Base-by-base conservation (phyloP, 768 basidiomycete genomes). In the Rhizopogon vinicolor region DNA sequence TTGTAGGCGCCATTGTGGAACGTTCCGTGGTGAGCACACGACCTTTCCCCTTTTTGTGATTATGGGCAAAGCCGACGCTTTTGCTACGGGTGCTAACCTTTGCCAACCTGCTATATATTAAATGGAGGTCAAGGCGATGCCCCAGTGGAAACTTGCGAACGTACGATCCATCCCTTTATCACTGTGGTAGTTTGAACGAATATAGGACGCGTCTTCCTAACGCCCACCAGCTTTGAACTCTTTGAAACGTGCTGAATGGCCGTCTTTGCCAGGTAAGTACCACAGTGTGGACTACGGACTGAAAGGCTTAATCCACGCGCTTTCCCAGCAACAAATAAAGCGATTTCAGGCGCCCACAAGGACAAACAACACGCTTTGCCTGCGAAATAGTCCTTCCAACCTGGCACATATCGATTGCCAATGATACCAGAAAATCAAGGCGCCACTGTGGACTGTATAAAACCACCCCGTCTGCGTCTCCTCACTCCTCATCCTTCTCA, bases 321-420 rank as follows among this genome's bases (percentile, higher is more conserved):
- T 62, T 69, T 66, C 59, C 57, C 62, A 65, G 62, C 61, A 53
- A 66, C 66, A 62, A 73, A 72, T 59, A 66, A 69, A 65, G 56
- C 35, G 57, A 57, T 53, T 64, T 60, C 40, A 40, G 52, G 72
- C 73, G 62, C 74, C 75, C 74, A 75, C 74, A 75, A 70, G 74
- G 71, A 73, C 75, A 75, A 75, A 77, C 75, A 75, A 75, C 51
- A 66, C 62, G 65, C 68, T 70, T 65, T 72, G 58, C 69, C 72
- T 37, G 55, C 46, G 60, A 48, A 55, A 45, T 19, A 45, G 14
- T 35, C 41, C 19, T 44, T 35, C 52, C 44, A n/a, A 29, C 48
- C 52, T 54, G 60, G 57, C 61, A 66, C 60, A 67, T 62, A 69
- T 65, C 61, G 63, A 70, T 72, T 62, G 55, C 52, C 42, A 65